These are phyloP conservation scores for Ogataea zsoltii DNA, from an alignment of 805 yeast genomes.

Conservation along the genomic window DNA sequence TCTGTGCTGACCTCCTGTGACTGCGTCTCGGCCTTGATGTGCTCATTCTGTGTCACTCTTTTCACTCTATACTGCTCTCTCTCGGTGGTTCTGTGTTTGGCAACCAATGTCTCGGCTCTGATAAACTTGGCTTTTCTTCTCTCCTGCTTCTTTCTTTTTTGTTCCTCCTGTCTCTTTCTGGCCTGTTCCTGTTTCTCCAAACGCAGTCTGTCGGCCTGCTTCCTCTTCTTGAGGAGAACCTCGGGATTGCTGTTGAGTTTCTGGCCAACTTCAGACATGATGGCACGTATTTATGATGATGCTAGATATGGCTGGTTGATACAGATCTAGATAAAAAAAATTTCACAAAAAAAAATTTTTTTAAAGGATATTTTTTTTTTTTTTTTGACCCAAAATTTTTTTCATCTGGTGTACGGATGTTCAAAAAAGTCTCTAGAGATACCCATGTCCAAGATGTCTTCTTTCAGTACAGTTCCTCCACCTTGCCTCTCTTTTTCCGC, in stretches of 20 bases:
- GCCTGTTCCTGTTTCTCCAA: slow-evolving; percentile 72
- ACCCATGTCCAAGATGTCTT: background rate
- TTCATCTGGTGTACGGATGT: slow-evolving; percentile 7
- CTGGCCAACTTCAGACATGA: slow-evolving; percentile 31
- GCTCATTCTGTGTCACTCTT: slow-evolving; percentile 58
- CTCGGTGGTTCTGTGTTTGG: slow-evolving; percentile 61
- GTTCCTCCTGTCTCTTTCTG: slow-evolving; percentile 48
- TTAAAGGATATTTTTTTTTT: background rate
- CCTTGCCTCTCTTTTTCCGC: slow-evolving; percentile 28
- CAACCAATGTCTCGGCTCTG: slow-evolving; percentile 74
- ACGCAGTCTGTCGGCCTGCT: slow-evolving; percentile 72
- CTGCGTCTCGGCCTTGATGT: slow-evolving; percentile 26
- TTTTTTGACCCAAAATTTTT: slow-evolving; percentile 3
- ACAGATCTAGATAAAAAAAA: background rate
- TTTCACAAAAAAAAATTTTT: slow-evolving; percentile 9
- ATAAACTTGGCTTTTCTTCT: slow-evolving; percentile 55
- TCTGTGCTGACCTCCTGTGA: slow-evolving; percentile 31
- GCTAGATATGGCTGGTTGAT: no score
- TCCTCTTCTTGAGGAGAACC: slow-evolving; percentile 73
- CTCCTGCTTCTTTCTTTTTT: slow-evolving; percentile 43
- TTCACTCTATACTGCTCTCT: slow-evolving; percentile 70
- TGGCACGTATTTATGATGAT: no score
- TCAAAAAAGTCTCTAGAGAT: background rate
- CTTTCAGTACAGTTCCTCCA: slow-evolving; percentile 30
- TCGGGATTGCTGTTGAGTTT: slow-evolving; percentile 72